phyloP scores from a whole-genome alignment of 1,284 basidiomycete genomes.

The Anthracocystis panici-leucophaei region DNA sequence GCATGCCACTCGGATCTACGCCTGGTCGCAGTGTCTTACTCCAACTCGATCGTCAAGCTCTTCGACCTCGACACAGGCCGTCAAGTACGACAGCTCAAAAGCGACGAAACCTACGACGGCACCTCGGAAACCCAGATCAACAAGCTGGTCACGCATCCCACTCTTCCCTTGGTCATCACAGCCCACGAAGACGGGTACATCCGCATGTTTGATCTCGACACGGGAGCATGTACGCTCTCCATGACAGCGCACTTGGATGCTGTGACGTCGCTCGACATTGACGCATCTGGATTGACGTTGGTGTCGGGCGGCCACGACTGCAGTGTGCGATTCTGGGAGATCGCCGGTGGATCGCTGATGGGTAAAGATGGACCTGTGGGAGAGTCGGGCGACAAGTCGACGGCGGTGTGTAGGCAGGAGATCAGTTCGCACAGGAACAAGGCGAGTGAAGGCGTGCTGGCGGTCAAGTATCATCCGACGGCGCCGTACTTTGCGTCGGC shows the following conservation, averaged over 20 bases:
- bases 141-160: constrained; percentile 88
- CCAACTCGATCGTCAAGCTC: constrained; percentile 88
- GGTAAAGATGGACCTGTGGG: constrained; percentile 18
- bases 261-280: constrained; percentile 89
- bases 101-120: constrained; percentile 76
- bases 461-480: constrained; percentile 84
- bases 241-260: constrained; percentile 91
- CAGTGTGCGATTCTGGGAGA: constrained; percentile 93
- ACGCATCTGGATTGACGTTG: constrained; percentile 85
- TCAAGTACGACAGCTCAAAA: constrained; percentile 78
- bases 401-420: constrained; percentile 83
- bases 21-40: constrained; percentile 80
- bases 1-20: constrained; percentile 74
- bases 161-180: constrained; percentile 85
- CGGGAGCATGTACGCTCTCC: constrained; percentile 85
- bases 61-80: constrained; percentile 88
- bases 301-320: constrained; percentile 94
- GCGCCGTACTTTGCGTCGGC: constrained; percentile 90
- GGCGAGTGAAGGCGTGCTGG: constrained; percentile 88
- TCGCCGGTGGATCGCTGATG: constrained; percentile 73
- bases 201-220: constrained; percentile 84
- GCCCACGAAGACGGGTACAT: constrained; percentile 95
- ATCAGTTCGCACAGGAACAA: constrained; percentile 83
- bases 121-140: constrained; percentile 82
- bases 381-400: constrained; percentile 23